A percentile compares a stretch with the other conserved stretches of the same genome.
These are phyloP conservation scores for Testicularia cyperi DNA, from an alignment of 1,284 basidiomycete species.

Conservation along the genomic window DNA sequence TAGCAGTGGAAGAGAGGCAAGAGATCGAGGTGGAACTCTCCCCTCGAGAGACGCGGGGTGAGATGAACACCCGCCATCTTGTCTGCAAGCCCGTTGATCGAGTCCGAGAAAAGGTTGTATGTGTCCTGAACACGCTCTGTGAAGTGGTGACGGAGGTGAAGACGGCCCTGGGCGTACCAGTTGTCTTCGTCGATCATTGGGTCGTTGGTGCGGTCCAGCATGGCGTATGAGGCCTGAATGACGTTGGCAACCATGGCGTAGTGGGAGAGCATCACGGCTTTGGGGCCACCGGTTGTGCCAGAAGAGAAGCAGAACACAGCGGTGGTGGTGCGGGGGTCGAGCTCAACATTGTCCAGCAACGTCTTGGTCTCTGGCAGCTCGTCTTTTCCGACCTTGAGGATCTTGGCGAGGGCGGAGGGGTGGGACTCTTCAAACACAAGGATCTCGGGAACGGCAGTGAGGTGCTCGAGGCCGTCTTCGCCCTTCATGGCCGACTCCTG, in stretches of 20 bases:
- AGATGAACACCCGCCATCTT: conserved; percentile 19
- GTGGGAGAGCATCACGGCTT: conserved; percentile 56
- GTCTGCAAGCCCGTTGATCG: conserved; percentile 23
- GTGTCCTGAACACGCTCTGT: conserved; percentile 32
- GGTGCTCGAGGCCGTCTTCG: conserved; percentile 22
- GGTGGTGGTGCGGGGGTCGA: conserved; percentile 35
- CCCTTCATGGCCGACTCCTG: conserved; percentile 20
- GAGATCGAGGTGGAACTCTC: conserved; percentile 53
- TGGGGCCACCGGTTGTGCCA: conserved; percentile 56
- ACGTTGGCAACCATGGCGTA: conserved; percentile 52
- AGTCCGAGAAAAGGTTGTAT: conserved; percentile 37
- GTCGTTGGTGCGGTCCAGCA: conserved; percentile 51
- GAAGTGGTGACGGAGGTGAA: conserved; percentile 33
- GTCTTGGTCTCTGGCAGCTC: conserved; percentile 16
- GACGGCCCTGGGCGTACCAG: conserved; percentile 37
- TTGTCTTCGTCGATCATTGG: conserved; percentile 42
- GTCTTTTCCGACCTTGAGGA: conserved; percentile 33
- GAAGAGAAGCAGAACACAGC: conserved; percentile 55
- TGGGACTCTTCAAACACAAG: conserved; percentile 50
- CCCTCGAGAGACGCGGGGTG: conserved; percentile 20
- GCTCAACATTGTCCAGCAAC: conserved; percentile 25
- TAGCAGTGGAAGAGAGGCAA: conserved; percentile 59
- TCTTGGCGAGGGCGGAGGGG: conserved; percentile 27
- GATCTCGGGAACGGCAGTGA: conserved; percentile 20
- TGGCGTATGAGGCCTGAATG: conserved; percentile 50